Evolutionary conservation across 192 early-diverging fungal species (phyloP).

Genomic region (Paraglomus brasilianum): DNA sequence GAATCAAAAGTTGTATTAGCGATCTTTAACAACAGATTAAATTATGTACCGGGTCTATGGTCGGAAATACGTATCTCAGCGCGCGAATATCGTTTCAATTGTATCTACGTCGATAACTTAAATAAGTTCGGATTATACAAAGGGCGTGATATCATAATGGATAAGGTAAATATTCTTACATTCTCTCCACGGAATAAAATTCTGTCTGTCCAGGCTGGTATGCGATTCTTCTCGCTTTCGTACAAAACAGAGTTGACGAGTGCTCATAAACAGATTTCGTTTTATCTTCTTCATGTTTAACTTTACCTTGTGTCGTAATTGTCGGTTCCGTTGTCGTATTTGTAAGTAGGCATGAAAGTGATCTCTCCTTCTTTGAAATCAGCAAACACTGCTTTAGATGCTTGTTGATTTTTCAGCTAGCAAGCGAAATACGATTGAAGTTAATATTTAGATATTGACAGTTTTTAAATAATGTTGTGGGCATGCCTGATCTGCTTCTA

Average conservation of each 20-base stretch:
- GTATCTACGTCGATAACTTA: slow-evolving; percentile 19
- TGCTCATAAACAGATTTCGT: slow-evolving; percentile 15
- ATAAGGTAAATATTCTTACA: slow-evolving; percentile 42
- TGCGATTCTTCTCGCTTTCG: slow-evolving; percentile 38
- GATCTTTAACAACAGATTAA: not conserved
- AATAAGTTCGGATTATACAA: not conserved
- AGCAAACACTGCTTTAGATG: slow-evolving; percentile 53
- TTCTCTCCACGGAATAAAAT: slow-evolving; percentile 57
- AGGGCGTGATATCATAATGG: not conserved
- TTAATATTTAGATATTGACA: slow-evolving; percentile 40
- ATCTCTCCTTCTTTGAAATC: slow-evolving; percentile 75
- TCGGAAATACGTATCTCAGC: slow-evolving; percentile 70
- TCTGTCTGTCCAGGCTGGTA: slow-evolving; percentile 46
- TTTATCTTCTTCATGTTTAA: slow-evolving; percentile 9
- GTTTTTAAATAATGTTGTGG: slow-evolving; percentile 40
- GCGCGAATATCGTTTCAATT: slow-evolving; percentile 48
- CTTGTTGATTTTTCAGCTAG: no score
- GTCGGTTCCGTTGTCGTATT: slow-evolving; percentile 71
- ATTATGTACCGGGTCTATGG: slow-evolving; percentile 60
- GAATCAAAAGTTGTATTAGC: not conserved
- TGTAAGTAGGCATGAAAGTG: slow-evolving; percentile 74
- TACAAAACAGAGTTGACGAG: no score
- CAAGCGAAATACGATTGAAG: slow-evolving; percentile 51
- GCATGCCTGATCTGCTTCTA: no score
- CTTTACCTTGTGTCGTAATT: slow-evolving; percentile 60